Base-by-base conservation (phyloP, 2,329 filamentous ascomycete genomes). In the Myriosclerotinia duriaeana region DNA sequence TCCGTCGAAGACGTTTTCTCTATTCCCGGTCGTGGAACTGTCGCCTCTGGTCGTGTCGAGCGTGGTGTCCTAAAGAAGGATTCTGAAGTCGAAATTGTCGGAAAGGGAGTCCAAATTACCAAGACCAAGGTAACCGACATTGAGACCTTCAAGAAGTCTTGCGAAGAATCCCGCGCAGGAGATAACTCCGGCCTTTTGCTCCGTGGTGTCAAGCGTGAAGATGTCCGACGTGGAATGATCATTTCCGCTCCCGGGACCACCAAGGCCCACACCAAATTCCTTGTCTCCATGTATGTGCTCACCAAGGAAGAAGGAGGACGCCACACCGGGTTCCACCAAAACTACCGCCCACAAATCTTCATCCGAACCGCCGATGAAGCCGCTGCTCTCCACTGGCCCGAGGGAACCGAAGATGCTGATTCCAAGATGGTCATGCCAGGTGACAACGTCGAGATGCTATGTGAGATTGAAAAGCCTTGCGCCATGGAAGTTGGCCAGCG, bases 61-160 rank as follows among this genome's bases (percentile, higher is more conserved):
- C 94, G 95, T 78, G 95, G 95, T 83, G 80, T 87, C 67, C 83
- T 99, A 77, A 98, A 97, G 91, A 92, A 88, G 81, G 95, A 99
- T 79, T 85, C 89, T 71, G 95, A 99, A 78, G 88, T 99, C 72
- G 95, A 99, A 85, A 87, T 99, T 71, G 86, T 99, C 69, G 95
- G 95, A 78, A 96, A 95, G 84, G 88, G 89, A 73, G 80, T 82
- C 66, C 85, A 88, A 55, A 82, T 92, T 72, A 91, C 98, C 85
- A 97, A 96, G 88, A 98, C 95, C 80, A 98, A 97, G 86, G 94
- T 99, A 72, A 99, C 95, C 77, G 96, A 99, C 78, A 98, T 99
- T 74, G 95, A 99, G 85, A 99, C 94, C 72, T 99, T 99, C 87
- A 97, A 98, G 87, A 99, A 99, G 87, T 96, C 93, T 60, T 98